A percentile compares a stretch with the other conserved stretches of the same genome.
Evolutionary conservation across 2,329 filamentous ascomycete species (phyloP).

Genomic region (Volutella citrinella): DNA sequence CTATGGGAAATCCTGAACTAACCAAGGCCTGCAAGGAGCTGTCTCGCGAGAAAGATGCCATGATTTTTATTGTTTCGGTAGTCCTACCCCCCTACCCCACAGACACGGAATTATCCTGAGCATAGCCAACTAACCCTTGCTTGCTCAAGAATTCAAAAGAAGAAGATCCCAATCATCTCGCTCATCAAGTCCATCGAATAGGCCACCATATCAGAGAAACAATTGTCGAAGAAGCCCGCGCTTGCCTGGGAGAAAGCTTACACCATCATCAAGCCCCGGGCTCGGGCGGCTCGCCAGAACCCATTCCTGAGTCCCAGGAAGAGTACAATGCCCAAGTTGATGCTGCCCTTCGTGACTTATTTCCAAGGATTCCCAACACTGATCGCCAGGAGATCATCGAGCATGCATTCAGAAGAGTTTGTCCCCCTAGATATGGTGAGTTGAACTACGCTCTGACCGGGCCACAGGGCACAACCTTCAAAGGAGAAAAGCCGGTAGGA

Average conservation of each 20-base stretch:
- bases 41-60: slow-evolving; percentile 58
- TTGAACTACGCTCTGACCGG: slow-evolving; percentile 15
- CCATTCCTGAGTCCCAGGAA: slow-evolving; percentile 56
- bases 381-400: slow-evolving; percentile 61
- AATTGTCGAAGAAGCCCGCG: slow-evolving; percentile 56
- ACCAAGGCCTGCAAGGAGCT: slow-evolving; percentile 62
- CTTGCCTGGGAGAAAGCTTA: slow-evolving; percentile 24
- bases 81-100: neutral
- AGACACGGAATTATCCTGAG: too few species aligned
- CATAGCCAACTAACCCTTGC: slow-evolving; percentile 9
- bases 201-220: slow-evolving; percentile 59
- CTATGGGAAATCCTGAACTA: slow-evolving; percentile 59
- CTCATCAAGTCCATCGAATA: slow-evolving; percentile 54
- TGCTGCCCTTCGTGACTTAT: slow-evolving; percentile 59
- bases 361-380: slow-evolving; percentile 63
- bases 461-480: slow-evolving; percentile 46
- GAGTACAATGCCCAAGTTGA: slow-evolving; percentile 63
- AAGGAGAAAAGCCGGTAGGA: slow-evolving; percentile 56
- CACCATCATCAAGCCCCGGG: slow-evolving; percentile 15
- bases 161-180: slow-evolving; percentile 36
- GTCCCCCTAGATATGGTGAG: slow-evolving; percentile 18
- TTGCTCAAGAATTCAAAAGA: slow-evolving; percentile 28
- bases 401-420: slow-evolving; percentile 61
- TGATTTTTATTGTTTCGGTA: slow-evolving; percentile 67
- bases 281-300: slow-evolving; percentile 44